These are phyloP conservation scores for Carex sylvatica DNA, from an alignment of 202 grass and related monocot genomes.

Conservation along the genomic window DNA sequence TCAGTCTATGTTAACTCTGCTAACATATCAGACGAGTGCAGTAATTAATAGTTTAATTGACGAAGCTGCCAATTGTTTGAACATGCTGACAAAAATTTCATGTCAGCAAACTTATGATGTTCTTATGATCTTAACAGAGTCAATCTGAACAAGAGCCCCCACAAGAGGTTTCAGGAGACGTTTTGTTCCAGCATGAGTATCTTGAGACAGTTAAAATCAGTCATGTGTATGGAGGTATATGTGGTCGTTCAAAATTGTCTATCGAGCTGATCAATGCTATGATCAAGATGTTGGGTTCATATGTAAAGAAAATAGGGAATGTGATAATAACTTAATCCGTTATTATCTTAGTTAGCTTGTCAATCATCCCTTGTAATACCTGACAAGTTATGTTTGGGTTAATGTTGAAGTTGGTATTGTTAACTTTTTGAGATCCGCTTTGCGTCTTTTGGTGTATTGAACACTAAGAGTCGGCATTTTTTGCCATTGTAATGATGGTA, in stretches of 20 bases:
- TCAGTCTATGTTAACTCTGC: not conserved
- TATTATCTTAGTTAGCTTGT: not conserved
- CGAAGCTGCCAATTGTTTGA: not conserved
- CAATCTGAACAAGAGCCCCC: not conserved
- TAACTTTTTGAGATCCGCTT: too few species aligned
- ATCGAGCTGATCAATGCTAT: not conserved
- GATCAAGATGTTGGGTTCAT: not conserved
- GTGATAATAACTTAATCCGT: not conserved
- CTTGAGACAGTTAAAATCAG: not conserved
- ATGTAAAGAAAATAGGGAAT: not conserved
- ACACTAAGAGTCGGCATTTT: too few species aligned
- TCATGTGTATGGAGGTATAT: too few species aligned
- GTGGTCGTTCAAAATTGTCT: not conserved
- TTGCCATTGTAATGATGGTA: too few species aligned
- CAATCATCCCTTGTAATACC: not conserved
- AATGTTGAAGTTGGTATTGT: too few species aligned
- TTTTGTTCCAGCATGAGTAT: not conserved
- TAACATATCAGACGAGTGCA: not conserved
- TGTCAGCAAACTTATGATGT: not conserved
- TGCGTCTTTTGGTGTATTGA: too few species aligned
- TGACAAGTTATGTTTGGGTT: not conserved
- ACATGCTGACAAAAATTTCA: not conserved
- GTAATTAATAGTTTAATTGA: not conserved
- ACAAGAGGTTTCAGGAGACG: too few species aligned
- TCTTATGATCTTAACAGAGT: not conserved